Evolutionary conservation across 495 filamentous ascomycete species (phyloP).

Genomic region (Daldinia bambusicola): DNA sequence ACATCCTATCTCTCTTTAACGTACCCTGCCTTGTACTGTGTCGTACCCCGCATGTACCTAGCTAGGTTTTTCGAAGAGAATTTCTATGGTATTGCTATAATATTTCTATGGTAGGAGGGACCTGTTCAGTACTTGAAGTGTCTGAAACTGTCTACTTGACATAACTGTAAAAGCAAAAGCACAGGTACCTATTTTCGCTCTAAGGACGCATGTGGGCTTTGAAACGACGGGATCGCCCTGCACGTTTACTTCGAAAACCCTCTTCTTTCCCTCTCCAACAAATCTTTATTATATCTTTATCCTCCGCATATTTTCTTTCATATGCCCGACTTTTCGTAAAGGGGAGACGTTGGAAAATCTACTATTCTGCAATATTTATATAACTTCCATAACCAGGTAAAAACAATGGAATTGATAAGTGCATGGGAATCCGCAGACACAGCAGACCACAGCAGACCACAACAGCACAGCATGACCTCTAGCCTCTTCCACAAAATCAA

Average conservation of each 20-base stretch:
- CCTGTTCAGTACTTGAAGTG: not conserved
- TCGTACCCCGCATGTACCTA: constrained; percentile 21
- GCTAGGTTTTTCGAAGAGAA: constrained; percentile 2
- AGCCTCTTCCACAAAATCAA: constrained; percentile 8
- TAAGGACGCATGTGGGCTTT: constrained; percentile 30
- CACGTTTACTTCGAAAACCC: constrained; percentile 27
- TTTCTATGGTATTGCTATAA: too few species aligned
- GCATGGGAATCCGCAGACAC: not conserved
- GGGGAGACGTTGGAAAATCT: too few species aligned
- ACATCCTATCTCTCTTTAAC: not conserved
- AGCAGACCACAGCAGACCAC: not conserved
- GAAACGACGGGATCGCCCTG: constrained; percentile 42
- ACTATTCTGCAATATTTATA: not conserved
- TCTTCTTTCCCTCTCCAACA: constrained; percentile 16
- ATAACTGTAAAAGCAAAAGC: too few species aligned
- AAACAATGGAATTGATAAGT: not conserved
- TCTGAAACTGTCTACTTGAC: not conserved
- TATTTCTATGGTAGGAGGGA: too few species aligned
- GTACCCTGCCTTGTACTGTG: not conserved
- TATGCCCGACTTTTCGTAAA: too few species aligned
- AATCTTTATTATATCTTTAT: constrained; percentile 6
- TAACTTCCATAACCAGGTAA: not conserved
- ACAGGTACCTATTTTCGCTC: not conserved
- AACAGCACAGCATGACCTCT: not conserved
- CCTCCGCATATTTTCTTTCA: not conserved